phyloP scores from a whole-genome alignment of 2,329 filamentous ascomycete genomes.

The Xylaria digitata region DNA sequence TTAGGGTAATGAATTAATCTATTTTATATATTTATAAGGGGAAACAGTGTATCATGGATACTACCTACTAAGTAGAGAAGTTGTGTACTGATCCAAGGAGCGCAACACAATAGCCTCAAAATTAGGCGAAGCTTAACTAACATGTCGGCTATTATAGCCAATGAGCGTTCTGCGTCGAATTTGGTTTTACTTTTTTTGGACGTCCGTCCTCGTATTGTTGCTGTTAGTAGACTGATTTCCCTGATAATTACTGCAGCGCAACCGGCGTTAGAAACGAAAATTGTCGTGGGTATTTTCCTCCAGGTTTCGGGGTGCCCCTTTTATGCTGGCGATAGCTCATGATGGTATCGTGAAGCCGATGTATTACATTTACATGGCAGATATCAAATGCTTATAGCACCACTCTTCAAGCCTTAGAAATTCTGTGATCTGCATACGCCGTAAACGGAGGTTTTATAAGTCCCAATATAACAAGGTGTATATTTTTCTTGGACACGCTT shows the following conservation, averaged over 20 bases:
- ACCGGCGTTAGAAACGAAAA: not conserved
- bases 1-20: not conserved
- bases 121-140: constrained; percentile 13
- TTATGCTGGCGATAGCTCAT: not conserved
- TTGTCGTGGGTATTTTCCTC: too few species aligned
- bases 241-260: not conserved
- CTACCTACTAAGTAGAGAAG: not conserved
- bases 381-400: not conserved
- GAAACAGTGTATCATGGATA: not conserved
- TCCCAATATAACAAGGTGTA: not conserved
- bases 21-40: too few species aligned
- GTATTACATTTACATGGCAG: not conserved
- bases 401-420: not conserved
- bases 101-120: not conserved
- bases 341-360: not conserved
- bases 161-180: not conserved
- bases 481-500: too few species aligned
- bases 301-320: not conserved
- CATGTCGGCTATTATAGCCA: not conserved
- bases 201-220: not conserved
- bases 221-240: not conserved
- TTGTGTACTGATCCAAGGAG: not conserved
- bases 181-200: not conserved
- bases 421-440: too few species aligned
- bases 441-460: too few species aligned